Base-by-base conservation (phyloP, 371 early-diverging fungal species). In the Batkoa obscura region DNA sequence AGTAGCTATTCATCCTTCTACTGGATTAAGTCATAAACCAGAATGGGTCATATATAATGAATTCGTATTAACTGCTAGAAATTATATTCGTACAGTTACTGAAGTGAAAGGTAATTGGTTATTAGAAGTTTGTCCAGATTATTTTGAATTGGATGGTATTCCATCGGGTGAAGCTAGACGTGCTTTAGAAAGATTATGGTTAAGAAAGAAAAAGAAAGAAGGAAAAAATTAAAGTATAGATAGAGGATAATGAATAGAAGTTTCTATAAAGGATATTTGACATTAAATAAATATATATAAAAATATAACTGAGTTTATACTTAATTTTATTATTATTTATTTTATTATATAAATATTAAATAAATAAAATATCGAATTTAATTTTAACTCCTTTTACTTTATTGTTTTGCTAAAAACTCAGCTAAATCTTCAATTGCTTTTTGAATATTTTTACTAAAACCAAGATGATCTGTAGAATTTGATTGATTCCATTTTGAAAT, bases 31-130 rank as follows among this genome's bases (percentile, higher is more conserved):
- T 52, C 81, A 82, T 58, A 89, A 88, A 57, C 89, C 95, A 15
- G 90, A 93, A 66, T 96, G 96, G 97, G 93, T 94, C 4, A 65
- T 95, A 37, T 98, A 93, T 72, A 88, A 95, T 62, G 98, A 98
- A 68, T 93, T 89, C 73, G 96, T 95, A n/a, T 66, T 95, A 58
- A 98, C 98, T 10, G 80, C 84, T 38, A 83, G 87, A 59, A 88
- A 93, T 65, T 96, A 86, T 67, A 93, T 98, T 58, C 86, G 98
- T 53, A 94, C 89, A 0, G 86, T 86, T 47, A 85, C 89, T 0
- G 89, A 86, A 66, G 80, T 94, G 54, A 80, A 80, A 63, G 81
- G 82, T 2, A 90, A 90, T 45, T 98, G 98, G 93, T 66, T 93
- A 48, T 60, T 93, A 49, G 90, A 90, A 47, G 66, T 86, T 41